Base-by-base conservation (phyloP, 2,329 filamentous ascomycete genomes). In the Scytalidium sp. region DNA sequence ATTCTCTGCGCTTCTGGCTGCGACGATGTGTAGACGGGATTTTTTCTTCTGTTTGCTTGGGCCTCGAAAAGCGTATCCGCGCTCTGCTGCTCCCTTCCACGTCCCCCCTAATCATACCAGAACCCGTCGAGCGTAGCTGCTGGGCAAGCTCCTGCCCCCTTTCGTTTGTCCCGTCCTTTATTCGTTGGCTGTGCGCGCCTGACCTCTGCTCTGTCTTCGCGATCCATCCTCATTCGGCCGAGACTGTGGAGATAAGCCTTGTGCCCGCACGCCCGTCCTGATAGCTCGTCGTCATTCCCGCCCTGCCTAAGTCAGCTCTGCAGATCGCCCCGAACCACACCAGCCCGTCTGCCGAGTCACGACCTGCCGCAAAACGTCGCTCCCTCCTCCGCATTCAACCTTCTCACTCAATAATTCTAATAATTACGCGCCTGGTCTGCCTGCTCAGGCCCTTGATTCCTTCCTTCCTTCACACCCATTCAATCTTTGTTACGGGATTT, bases 381-480 rank as follows among this genome's bases (percentile, higher is more conserved):
- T n/a, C 13, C 32, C 32, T 36, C 32, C 32, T 36, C 32, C 32
- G 15, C 25, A 10, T 15, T n/a, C 15, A 5, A 15, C 32, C 7
- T n/a, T 9, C 32, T 5, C 32, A 15, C 11, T 36, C 17, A 36
- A 36, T 36, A 36, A 36, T 36, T 36, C 32, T n/a, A 36, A 36
- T 36, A 8, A n/a, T n/a, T 15, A n/a, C 32, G 32, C 32, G 15
- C 15, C 13, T 41, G 43, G 23, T 50, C 54, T 49, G 45, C 49
- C 39, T 53, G 55, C 27, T 51, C 54, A 45, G 46, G 56, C 44
- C n/a, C 56, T 56, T 43, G 50, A 54, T 51, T 39, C 44, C 36
- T 43, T 41, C 50, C 40, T 48, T 49, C 54, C 46, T 61, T 63
- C 32, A 36, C 32, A 36, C 13, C 25, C 25, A 8, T 29, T 29